phyloP scores from a whole-genome alignment of 441 rosid species.

The Adansonia gregorii region DNA sequence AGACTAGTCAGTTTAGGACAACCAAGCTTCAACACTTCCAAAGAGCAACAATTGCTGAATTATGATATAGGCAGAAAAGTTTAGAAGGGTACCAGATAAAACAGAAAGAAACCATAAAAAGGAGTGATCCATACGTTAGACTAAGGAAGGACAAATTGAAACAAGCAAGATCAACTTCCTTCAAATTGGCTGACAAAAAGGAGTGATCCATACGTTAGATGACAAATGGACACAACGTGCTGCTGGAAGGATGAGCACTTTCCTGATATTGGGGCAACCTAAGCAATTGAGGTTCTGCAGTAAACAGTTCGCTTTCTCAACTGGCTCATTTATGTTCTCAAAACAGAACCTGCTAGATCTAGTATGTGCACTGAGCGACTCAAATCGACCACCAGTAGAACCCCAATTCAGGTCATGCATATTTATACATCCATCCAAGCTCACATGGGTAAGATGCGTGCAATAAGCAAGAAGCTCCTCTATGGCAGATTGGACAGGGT shows the following conservation, averaged over 20 bases:
- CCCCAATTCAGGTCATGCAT: constrained; percentile 98
- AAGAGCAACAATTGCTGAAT: constrained; percentile 77
- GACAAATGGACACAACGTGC: constrained; percentile 79
- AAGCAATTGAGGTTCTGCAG: constrained; percentile 93
- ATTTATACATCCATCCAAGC: constrained; percentile 90
- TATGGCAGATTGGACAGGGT: constrained; percentile 82
- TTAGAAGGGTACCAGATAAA: not conserved
- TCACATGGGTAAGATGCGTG: constrained; percentile 89
- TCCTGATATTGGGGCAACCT: constrained; percentile 86
- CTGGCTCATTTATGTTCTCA: constrained; percentile 38
- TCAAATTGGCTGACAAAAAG: constrained; percentile 77
- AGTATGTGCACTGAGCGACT: constrained; percentile 33
- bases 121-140: constrained; percentile 56
- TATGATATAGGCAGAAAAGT: constrained; percentile 22
- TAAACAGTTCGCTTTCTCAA: constrained; percentile 63
- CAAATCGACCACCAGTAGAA: constrained; percentile 50
- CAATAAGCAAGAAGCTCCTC: constrained; percentile 93
- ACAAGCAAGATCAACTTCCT: constrained; percentile 88
- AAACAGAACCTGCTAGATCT: constrained; percentile 34
- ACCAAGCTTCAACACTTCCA: constrained; percentile 80
- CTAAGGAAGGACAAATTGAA: constrained; percentile 71
- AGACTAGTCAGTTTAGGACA: constrained; percentile 87
- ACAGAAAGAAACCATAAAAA: not conserved
- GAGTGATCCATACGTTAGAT: too few relatives aligned
- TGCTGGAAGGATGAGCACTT: constrained; percentile 75